Base-by-base conservation (phyloP, 1,139 yeast genomes). In the Entelexis sorbosivorans region DNA sequence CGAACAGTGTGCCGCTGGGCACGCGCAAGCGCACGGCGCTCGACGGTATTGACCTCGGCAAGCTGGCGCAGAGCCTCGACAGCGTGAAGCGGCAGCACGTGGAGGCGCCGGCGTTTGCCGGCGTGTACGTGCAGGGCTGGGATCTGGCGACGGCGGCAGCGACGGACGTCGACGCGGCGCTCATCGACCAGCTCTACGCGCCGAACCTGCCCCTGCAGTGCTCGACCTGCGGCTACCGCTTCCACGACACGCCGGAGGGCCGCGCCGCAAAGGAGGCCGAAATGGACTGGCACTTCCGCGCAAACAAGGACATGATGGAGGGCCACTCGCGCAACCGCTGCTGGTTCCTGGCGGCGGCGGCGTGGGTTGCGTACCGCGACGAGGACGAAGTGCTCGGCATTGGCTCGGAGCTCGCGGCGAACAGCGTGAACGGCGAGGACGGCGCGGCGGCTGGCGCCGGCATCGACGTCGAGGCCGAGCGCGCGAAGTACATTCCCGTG, bases 241-340 rank as follows among this genome's bases (percentile, higher is more conserved):
- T 89, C 64, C 73, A 78, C 8, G 76, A 76, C 49, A 77, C 81
- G 43, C 71, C 69, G 1, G 76, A 74, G 49, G 95, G 93, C 2
- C 72, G 74, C 17, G 69, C 67, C 22, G 67, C 64, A 44, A 74
- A 82, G 55, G 68, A 72, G 44, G 72, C 73, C 9, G 98, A 91
- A 67, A 70, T 87, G 60, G 98, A 91, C 67, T 91, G 97, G 97
- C 98, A 91, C 70, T 88, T 88, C 71, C 77, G 97, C 62, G 84
- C 87, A 51, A 89, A 87, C 66, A 85, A 84, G 63, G 82, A 85
- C 61, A 71, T 84, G 48, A 77, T 84, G 46, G 82, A 76, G 39
- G 71, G 54, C 60, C 63, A 49, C 59, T 69, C 49, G 67, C 72
- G 10, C 87, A 86, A 65, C 79, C 72, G 97, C 61, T 77, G 81